A percentile compares a stretch with the other conserved stretches of the same genome.
Evolutionary conservation across 331 rosid genomes (phyloP).

Genomic region (Malus hybrid): DNA sequence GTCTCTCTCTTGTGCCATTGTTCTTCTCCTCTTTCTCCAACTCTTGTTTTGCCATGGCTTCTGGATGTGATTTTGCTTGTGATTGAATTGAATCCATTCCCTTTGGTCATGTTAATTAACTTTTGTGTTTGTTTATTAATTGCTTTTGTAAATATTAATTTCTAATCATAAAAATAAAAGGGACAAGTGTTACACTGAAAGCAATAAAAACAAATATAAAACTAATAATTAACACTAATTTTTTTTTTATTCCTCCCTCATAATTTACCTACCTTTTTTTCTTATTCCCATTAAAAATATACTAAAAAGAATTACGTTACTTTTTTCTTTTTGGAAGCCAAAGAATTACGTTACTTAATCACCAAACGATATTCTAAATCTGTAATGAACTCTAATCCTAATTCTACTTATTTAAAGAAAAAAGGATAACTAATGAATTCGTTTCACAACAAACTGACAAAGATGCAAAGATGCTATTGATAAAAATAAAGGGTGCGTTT

Average conservation of each 20-base stretch:
- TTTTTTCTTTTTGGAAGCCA: too few species aligned
- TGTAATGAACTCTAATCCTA: not conserved
- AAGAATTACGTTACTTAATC: not conserved
- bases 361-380: not conserved
- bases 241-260: not conserved
- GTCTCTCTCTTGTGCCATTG: conserved; percentile 2
- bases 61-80: not conserved
- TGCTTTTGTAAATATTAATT: too few species aligned
- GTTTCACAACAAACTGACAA: not conserved
- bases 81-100: not conserved
- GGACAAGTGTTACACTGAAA: not conserved
- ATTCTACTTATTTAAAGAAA: not conserved
- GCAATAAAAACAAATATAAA: not conserved
- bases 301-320: not conserved
- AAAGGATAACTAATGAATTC: not conserved
- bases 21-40: conserved; percentile 2
- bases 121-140: too few species aligned
- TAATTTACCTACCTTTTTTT: not conserved
- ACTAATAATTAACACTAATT: not conserved
- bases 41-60: conserved; percentile 12
- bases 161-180: not conserved
- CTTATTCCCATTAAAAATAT: not conserved
- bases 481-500: too few species aligned
- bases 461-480: too few species aligned
- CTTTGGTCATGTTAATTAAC: too few species aligned